Evolutionary conservation across 495 filamentous ascomycete genomes (phyloP).

Genomic region (Amniculicola lignicola): DNA sequence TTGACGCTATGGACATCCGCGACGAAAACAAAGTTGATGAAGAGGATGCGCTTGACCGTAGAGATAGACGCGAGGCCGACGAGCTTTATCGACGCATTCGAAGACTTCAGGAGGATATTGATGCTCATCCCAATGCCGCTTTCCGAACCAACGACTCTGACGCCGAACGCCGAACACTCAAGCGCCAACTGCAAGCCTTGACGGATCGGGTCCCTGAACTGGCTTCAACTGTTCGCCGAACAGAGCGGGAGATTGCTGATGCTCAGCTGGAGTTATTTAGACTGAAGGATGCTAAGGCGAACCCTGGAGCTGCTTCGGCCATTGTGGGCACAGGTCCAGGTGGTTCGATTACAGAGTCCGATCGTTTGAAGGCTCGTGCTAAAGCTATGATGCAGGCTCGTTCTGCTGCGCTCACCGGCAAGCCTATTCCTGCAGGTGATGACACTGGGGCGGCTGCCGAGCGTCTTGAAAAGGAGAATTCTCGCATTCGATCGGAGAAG

Average conservation of each 20-base stretch:
- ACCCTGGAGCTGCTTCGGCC: constrained; percentile 75
- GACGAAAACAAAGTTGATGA: constrained; percentile 87
- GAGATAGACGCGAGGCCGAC: constrained; percentile 87
- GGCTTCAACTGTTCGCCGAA: constrained; percentile 84
- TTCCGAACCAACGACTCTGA: constrained; percentile 73
- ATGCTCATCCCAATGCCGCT: constrained; percentile 78
- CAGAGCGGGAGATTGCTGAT: constrained; percentile 90
- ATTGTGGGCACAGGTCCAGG: constrained; percentile 94
- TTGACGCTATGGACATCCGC: constrained; percentile 97
- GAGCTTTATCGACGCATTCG: constrained; percentile 90
- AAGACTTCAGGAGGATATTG: constrained; percentile 95
- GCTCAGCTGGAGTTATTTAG: constrained; percentile 92
- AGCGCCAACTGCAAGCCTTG: constrained; percentile 80
- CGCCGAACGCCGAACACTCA: constrained; percentile 79
- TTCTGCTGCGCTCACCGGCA: constrained; percentile 85
- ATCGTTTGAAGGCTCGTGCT: constrained; percentile 89
- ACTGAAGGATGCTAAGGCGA: constrained; percentile 84
- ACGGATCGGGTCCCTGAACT: constrained; percentile 89
- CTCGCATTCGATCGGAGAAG: constrained; percentile 72
- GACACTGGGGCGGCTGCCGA: constrained; percentile 70
- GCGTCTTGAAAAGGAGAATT: constrained; percentile 79
- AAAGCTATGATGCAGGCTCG: constrained; percentile 98
- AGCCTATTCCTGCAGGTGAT: constrained; percentile 58
- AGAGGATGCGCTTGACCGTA: constrained; percentile 85
- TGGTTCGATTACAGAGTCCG: constrained; percentile 85